phyloP scores from a whole-genome alignment of 179 eudicot species.

The Vitellaria paradoxa region DNA sequence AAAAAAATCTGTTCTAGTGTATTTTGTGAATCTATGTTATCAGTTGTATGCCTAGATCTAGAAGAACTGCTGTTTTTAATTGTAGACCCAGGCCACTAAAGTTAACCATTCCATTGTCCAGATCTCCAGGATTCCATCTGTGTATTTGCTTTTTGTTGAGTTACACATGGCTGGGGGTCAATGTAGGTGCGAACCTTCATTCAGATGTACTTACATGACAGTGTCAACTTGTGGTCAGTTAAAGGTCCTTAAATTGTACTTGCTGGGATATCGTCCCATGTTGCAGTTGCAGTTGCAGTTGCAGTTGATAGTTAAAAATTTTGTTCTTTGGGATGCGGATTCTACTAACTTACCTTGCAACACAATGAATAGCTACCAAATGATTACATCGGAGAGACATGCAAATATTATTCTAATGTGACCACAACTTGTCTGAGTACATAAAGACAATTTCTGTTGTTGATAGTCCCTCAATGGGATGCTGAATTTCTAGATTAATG shows the following conservation, averaged over 20 bases:
- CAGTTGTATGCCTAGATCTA: neutral
- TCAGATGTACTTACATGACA: neutral
- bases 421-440: neutral
- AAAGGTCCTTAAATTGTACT: neutral
- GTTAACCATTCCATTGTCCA: neutral
- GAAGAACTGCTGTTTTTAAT: neutral
- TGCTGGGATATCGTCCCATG: neutral
- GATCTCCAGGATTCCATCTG: neutral
- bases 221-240: neutral
- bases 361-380: neutral
- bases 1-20: neutral
- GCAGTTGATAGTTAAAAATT: conserved; percentile 3
- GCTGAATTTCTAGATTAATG: too few relatives aligned
- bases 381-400: neutral
- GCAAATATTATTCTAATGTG: neutral
- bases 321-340: neutral
- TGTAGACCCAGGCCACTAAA: neutral
- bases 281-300: neutral
- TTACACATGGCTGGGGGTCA: neutral
- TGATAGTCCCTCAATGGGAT: too few relatives aligned
- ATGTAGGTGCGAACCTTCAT: neutral
- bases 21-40: neutral
- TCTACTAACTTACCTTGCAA: neutral
- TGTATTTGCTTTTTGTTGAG: neutral
- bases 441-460: too few relatives aligned